These are phyloP conservation scores for Colletotrichum scovillei DNA, from an alignment of 2,329 filamentous ascomycete genomes.

Conservation along the genomic window DNA sequence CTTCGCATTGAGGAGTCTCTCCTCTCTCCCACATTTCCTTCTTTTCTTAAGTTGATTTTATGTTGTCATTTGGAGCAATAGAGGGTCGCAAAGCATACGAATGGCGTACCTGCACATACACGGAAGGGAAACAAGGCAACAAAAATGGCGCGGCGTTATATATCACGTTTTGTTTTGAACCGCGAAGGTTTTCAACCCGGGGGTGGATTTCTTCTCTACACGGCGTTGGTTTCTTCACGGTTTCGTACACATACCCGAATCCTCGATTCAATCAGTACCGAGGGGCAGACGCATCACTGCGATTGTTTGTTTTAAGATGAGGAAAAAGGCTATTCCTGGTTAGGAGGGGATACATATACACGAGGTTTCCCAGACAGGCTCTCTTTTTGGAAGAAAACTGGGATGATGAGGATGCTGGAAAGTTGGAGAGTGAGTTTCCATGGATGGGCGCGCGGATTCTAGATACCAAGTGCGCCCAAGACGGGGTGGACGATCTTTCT, in stretches of 20 bases:
- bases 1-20: too few species aligned
- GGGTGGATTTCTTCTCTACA: neutral
- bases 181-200: neutral
- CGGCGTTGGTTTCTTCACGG: constrained; percentile 24
- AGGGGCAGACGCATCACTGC: constrained; percentile 31
- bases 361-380: neutral
- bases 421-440: neutral
- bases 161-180: neutral
- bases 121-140: constrained; percentile 14
- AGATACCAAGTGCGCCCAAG: too few species aligned
- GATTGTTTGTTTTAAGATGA: constrained; percentile 11
- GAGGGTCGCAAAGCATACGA: constrained; percentile 37
- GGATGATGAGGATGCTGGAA: neutral
- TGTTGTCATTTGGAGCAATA: constrained; percentile 9
- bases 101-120: constrained; percentile 36
- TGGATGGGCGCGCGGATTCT: neutral
- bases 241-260: constrained; percentile 34
- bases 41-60: neutral
- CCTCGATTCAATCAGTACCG: constrained; percentile 26
- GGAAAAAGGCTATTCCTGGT: neutral
- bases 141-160: constrained; percentile 26
- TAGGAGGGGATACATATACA: constrained; percentile 1
- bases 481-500: neutral
- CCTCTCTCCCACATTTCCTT: neutral
- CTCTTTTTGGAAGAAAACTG: neutral